These are phyloP conservation scores for Moricandia moricandioides DNA, from an alignment of 345 rosid genomes.

Conservation along the genomic window DNA sequence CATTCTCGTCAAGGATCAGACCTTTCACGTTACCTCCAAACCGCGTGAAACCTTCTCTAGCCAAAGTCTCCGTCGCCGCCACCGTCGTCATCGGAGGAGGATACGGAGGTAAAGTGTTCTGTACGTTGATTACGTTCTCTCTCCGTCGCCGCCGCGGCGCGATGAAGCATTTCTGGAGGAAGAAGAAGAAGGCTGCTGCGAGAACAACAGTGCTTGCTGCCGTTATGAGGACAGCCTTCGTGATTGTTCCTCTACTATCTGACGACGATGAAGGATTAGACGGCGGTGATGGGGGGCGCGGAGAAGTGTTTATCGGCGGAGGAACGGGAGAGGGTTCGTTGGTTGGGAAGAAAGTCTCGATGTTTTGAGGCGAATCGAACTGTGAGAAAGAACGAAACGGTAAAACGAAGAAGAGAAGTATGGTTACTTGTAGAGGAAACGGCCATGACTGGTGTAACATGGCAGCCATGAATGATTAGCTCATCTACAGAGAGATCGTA, in stretches of 20 bases:
- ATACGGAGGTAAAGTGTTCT: conserved; percentile 5
- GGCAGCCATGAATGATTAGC: conserved; percentile 39
- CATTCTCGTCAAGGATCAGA: conserved; percentile 66
- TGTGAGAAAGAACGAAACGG: conserved; percentile 40
- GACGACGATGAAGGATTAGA: conserved; percentile 17
- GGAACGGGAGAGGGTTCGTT: conserved; percentile 29
- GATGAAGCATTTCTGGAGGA: conserved; percentile 37
- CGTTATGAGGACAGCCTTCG: conserved; percentile 59
- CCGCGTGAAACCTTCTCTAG: conserved; percentile 36
- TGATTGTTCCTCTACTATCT: conserved; percentile 29
- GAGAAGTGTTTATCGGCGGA: conserved; percentile 15
- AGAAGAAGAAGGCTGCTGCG: conserved; percentile 52
- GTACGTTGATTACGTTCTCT: conserved; percentile 25
- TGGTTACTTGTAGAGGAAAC: conserved; percentile 9
- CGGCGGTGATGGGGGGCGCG: conserved; percentile 38
- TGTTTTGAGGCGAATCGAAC: conserved; percentile 50
- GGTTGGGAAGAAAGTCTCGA: conserved; percentile 58
- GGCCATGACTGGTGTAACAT: conserved; percentile 39
- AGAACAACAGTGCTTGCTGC: conserved; percentile 59
- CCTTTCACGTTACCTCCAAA: conserved; percentile 49
- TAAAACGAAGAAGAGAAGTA: conserved; percentile 7
- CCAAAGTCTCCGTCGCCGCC: background rate
- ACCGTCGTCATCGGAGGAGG: conserved; percentile 13
- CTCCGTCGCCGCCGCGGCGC: conserved; percentile 42
- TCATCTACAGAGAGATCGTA: conserved; percentile 28